These are phyloP conservation scores for Ascochyta koolunga DNA, from an alignment of 2,329 filamentous ascomycete genomes.

Conservation along the genomic window DNA sequence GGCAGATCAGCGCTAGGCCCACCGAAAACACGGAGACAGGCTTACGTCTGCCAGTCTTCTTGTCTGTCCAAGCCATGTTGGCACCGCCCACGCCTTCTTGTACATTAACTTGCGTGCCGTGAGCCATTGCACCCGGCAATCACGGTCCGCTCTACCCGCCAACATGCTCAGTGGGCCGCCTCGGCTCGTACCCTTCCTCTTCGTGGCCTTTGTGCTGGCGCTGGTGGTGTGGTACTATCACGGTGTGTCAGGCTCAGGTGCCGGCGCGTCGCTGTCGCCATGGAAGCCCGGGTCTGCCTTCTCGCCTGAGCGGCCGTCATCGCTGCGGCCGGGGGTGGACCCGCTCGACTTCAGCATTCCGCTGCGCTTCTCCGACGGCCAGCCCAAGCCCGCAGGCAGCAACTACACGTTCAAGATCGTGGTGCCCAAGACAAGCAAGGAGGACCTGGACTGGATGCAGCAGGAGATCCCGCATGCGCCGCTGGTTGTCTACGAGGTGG, in stretches of 20 bases:
- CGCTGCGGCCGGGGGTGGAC: conserved; percentile 27
- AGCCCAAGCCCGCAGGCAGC: conserved; percentile 39
- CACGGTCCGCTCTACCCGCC: conserved; percentile 17
- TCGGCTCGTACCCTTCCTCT: conserved; percentile 38
- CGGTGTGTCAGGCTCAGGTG: conserved; percentile 13
- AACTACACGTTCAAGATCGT: conserved; percentile 47
- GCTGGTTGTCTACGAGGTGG: conserved; percentile 58
- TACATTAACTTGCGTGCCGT: conserved; percentile 12
- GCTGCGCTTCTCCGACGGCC: conserved; percentile 39
- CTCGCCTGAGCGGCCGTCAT: conserved; percentile 10
- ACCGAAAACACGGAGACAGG: conserved; percentile 6
- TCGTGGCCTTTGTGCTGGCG: conserved; percentile 31
- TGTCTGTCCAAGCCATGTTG: conserved; percentile 1
- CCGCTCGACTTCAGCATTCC: conserved; percentile 46
- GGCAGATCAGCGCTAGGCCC: conserved; percentile 8
- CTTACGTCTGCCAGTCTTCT: conserved; percentile 2
- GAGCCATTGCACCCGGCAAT: conserved; percentile 13
- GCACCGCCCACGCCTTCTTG: neutral
- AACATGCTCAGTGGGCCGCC: conserved; percentile 47
- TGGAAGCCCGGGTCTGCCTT: conserved; percentile 21
- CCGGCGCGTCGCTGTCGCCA: conserved; percentile 17
- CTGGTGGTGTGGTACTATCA: conserved; percentile 43
- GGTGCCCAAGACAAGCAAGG: conserved; percentile 47
- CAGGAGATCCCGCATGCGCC: conserved; percentile 42
- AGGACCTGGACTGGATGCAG: conserved; percentile 46